phyloP scores from a whole-genome alignment of 2,329 filamentous ascomycete genomes.

The Aureobasidium leucospermi region DNA sequence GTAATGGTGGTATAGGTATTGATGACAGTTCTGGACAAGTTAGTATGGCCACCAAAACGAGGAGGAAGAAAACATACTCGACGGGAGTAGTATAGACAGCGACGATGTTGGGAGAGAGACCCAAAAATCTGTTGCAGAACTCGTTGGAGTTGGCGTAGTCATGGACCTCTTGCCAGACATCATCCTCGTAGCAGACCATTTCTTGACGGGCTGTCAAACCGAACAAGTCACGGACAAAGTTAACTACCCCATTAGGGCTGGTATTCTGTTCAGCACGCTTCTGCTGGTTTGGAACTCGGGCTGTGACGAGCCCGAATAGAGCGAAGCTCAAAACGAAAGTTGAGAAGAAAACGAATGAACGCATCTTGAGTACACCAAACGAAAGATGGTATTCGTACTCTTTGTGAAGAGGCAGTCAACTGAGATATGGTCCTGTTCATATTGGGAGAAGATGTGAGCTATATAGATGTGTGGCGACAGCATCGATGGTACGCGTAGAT shows the following conservation, averaged over 20 bases:
- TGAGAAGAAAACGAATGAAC: constrained; percentile 12
- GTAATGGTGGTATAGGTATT: constrained; percentile 19
- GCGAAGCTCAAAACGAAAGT: constrained; percentile 13
- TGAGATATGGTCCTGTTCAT: neutral
- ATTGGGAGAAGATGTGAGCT: constrained; percentile 8
- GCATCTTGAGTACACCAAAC: constrained; percentile 15
- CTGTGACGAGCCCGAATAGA: constrained; percentile 20
- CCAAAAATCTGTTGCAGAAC: constrained; percentile 16
- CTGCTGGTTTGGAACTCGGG: constrained; percentile 20
- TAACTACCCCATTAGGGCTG: constrained; percentile 14
- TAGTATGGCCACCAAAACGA: neutral
- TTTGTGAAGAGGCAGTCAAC: neutral
- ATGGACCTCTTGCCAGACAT: constrained; percentile 22
- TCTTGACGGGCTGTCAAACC: constrained; percentile 18
- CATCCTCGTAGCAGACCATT: constrained; percentile 20
- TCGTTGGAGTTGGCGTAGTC: constrained; percentile 19
- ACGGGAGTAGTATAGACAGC: constrained; percentile 24
- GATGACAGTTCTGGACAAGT: constrained; percentile 16
- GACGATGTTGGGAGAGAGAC: constrained; percentile 15
- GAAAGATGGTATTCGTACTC: constrained; percentile 11
- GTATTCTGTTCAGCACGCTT: constrained; percentile 18
- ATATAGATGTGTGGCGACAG: neutral
- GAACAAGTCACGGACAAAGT: constrained; percentile 22
- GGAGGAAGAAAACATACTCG: constrained; percentile 19
- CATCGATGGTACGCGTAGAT: neutral